These are phyloP conservation scores for Themeda triandra DNA, from an alignment of 176 grass and related monocot species.

Conservation along the genomic window DNA sequence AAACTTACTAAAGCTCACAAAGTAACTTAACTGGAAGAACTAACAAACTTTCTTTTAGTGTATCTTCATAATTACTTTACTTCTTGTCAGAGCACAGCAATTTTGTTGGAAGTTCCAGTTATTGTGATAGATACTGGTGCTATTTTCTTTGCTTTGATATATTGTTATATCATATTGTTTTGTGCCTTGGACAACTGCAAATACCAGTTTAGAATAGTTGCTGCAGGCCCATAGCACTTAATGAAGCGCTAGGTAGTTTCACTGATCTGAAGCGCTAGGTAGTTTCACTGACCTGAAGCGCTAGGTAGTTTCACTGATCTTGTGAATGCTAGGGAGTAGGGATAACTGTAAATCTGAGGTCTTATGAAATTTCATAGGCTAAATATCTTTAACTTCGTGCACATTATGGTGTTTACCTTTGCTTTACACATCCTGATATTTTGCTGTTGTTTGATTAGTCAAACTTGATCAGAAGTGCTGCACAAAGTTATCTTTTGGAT, in stretches of 20 bases:
- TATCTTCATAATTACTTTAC: neutral
- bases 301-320: neutral
- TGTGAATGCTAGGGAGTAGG: neutral
- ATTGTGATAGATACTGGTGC: neutral
- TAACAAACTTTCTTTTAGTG: slow-evolving; percentile 7
- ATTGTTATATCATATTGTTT: neutral
- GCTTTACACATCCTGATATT: slow-evolving; percentile 20
- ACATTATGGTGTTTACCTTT: neutral
- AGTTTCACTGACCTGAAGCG: neutral
- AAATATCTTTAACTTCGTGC: neutral
- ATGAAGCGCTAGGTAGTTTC: neutral
- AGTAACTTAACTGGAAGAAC: neutral
- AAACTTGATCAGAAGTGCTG: slow-evolving; percentile 85
- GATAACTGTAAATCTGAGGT: neutral
- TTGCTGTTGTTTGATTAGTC: slow-evolving; percentile 58
- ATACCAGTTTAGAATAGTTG: neutral
- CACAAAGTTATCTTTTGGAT: slow-evolving; percentile 83
- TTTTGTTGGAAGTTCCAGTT: slow-evolving; percentile 8
- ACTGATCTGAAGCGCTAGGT: neutral
- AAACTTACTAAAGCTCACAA: neutral
- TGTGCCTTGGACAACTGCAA: neutral
- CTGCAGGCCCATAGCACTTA: neutral
- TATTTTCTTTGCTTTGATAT: neutral
- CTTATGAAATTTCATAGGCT: too few relatives aligned
- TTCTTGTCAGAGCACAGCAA: neutral